Conservation (phyloP, 108 stramenopile genomes). For the Nitzschia palea region DNA sequence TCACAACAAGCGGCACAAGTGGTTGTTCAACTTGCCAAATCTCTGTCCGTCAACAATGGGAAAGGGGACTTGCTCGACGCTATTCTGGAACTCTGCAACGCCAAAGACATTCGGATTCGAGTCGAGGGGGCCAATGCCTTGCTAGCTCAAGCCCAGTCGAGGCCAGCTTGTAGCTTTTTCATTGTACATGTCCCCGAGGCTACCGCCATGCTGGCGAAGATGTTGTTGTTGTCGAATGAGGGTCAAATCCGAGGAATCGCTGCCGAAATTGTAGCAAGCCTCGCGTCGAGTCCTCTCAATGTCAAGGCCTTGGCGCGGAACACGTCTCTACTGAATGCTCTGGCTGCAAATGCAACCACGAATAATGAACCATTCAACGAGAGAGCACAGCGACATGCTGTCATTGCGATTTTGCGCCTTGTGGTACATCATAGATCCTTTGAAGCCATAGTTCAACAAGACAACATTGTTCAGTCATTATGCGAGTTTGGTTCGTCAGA, state of each 20-base stretch:
- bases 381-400: neutral
- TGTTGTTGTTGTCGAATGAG: neutral
- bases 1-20: neutral
- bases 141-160: neutral
- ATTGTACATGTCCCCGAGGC: conserved; percentile 14
- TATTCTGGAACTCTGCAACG: neutral
- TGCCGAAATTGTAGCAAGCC: neutral
- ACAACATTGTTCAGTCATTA: conserved; percentile 2
- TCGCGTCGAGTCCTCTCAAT: conserved; percentile 14
- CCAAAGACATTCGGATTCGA: neutral
- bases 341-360: neutral
- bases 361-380: neutral
- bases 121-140: neutral
- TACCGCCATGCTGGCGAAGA: neutral
- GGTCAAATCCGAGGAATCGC: conserved; percentile 2
- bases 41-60: neutral
- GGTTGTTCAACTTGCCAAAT: neutral
- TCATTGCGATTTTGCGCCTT: neutral
- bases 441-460: conserved; percentile 4
- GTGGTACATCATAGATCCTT: neutral
- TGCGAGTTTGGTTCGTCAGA: conserved; percentile 12
- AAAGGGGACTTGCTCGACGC: conserved; percentile 3
- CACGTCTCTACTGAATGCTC: neutral
- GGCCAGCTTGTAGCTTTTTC: conserved; percentile 14
- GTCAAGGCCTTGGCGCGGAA: neutral